Base-by-base conservation (phyloP, 2,329 filamentous ascomycete species). In the Shiraia bambusicola region DNA sequence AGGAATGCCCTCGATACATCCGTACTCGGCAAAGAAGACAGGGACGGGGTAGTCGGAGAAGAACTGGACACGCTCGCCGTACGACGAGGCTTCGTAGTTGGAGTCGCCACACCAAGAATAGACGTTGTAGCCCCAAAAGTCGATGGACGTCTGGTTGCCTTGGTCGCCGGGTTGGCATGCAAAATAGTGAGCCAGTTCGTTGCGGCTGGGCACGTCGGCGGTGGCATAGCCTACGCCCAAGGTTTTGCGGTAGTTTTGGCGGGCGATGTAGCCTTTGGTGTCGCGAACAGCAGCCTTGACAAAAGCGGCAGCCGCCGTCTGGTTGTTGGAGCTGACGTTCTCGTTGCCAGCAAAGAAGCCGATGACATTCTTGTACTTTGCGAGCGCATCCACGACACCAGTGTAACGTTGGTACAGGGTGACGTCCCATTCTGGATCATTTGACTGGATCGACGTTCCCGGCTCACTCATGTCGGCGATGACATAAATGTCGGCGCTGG, bases 101-200 rank as follows among this genome's bases (percentile, higher is more conserved):
- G 87, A 94, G 58, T 90, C 70, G 54, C 92, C 93, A 69, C 93
- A 98, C 93, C 93, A 98, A 31, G 91, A 94, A 80, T 97, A 98
- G 72, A 97, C 95, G 77, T 98, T 98, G 84, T 97, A 97, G 43
- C 93, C 93, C 88, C 91, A 97, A 78, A 93, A 96, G 72, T 98
- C 93, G 54, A 97, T 95, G 45, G 85, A 70, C 59, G 73, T 73
- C 6, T 76, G 73, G 38, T 66, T 67, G 9, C 62, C 62, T 2
- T 44, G 19, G 30, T 61, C 52, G 11, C 52, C 53, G 8, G 76
- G 67, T 49, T 91, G 87, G 69, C 93, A 98, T 76, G 95, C 91
- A 75, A 98, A 95, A 80, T 96, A 98, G 65, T 90, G 75, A 47
- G 89, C 88, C 63, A 97, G 82, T 56, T 90, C 76, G 49, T 78